Evolutionary conservation across 176 grass and related monocot species (phyloP).

Genomic region (Alopecurus myosuroides): DNA sequence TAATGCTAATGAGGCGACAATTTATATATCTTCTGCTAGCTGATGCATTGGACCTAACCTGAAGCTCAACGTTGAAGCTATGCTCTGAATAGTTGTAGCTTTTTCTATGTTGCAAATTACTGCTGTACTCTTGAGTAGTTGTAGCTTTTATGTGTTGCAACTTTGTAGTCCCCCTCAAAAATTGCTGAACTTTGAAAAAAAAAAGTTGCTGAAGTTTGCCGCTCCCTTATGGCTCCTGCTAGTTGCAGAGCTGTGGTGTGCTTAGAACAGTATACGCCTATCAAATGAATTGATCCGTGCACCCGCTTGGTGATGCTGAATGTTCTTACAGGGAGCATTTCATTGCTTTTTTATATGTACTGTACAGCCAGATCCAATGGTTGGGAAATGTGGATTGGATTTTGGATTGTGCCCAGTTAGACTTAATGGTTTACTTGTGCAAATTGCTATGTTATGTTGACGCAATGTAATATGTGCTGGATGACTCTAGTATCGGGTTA

Average conservation of each 20-base stretch:
- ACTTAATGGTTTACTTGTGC: not conserved
- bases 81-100: not conserved
- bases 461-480: not conserved
- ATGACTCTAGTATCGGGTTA: not conserved
- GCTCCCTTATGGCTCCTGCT: not conserved
- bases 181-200: too few species aligned
- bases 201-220: not conserved
- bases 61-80: not conserved
- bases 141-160: not conserved
- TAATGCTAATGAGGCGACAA: not conserved
- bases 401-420: not conserved
- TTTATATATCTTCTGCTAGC: not conserved
- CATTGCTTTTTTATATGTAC: not conserved
- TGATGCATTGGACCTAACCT: not conserved
- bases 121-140: not conserved
- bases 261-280: not conserved
- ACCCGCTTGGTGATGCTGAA: not conserved
- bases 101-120: not conserved
- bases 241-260: not conserved
- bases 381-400: not conserved
- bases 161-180: not conserved
- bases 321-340: not conserved
- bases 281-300: not conserved
- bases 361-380: not conserved
- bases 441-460: not conserved